Percentiles rank a stretch among this genome's conserved stretches.
phyloP scores from a whole-genome alignment of 192 early-diverging fungal species.

The Coemansia sp. region DNA sequence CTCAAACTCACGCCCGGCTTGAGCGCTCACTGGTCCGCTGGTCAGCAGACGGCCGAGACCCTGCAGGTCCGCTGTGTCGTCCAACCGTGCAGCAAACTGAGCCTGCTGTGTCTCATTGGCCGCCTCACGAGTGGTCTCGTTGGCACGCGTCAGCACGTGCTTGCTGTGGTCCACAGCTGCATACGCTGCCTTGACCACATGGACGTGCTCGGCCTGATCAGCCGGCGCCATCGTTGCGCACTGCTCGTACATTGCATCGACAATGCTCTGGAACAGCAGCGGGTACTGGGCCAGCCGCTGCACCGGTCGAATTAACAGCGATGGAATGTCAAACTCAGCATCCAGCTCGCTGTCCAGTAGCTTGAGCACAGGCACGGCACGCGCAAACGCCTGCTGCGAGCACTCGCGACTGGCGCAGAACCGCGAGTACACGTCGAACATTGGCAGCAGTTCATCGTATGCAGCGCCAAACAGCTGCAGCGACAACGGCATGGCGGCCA shows the following conservation, averaged over 20 bases:
- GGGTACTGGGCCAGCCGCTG: conserved; percentile 54
- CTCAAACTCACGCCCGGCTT: conserved; percentile 21
- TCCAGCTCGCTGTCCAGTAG: conserved; percentile 19
- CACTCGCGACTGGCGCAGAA: conserved; percentile 43
- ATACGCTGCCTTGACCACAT: conserved; percentile 27
- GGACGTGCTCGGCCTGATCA: conserved; percentile 14
- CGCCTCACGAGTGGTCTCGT: conserved; percentile 47
- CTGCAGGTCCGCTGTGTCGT: conserved; percentile 4
- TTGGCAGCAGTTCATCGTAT: conserved; percentile 16
- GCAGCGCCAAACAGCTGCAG: conserved; percentile 33
- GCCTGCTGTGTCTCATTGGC: conserved; percentile 23
- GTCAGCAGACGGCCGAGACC: conserved; percentile 26
- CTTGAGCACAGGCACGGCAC: conserved; percentile 19
- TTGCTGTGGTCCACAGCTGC: conserved; percentile 41
- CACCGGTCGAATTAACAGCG: conserved; percentile 49
- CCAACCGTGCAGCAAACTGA: conserved; percentile 41
- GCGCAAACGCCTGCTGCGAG: conserved; percentile 18
- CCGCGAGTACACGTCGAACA: conserved; percentile 36
- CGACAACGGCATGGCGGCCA: conserved; percentile 31
- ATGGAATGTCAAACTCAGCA: conserved; percentile 31
- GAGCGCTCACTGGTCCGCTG: conserved; percentile 19
- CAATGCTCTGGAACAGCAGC: conserved; percentile 45
- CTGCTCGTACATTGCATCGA: conserved; percentile 26
- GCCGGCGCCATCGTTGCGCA: conserved; percentile 3
- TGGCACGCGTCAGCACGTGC: conserved; percentile 37